phyloP scores from a whole-genome alignment of 2,329 filamentous ascomycete genomes.

The Emmonsiellopsis sp. region DNA sequence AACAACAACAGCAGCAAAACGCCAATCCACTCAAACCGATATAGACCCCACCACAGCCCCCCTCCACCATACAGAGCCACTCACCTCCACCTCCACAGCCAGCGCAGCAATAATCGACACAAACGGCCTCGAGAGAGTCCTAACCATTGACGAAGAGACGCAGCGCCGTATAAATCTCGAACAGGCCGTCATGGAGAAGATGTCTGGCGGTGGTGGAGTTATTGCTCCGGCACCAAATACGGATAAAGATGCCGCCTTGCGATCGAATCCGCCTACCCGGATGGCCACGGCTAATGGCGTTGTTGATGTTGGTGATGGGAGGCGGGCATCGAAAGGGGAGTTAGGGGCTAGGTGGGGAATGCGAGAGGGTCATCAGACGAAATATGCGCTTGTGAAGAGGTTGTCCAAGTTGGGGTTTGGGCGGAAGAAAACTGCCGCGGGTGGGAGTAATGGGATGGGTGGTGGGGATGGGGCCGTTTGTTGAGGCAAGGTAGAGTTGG shows the following conservation, averaged over 20 bases:
- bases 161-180: not conserved
- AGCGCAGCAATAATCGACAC: not conserved
- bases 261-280: not conserved
- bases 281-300: not conserved
- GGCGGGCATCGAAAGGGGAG: too few species aligned
- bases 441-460: too few species aligned
- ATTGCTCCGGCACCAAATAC: not conserved
- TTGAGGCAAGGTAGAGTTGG: not conserved
- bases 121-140: not conserved
- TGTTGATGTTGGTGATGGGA: not conserved
- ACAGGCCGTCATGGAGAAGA: not conserved
- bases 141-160: not conserved
- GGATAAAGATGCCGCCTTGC: not conserved
- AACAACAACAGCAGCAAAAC: not conserved
- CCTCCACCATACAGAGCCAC: not conserved
- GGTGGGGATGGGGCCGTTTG: constrained; percentile 23
- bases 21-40: not conserved
- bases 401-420: not conserved
- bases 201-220: not conserved
- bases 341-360: not conserved
- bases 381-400: not conserved
- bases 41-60: not conserved
- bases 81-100: not conserved
- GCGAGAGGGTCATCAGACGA: not conserved
- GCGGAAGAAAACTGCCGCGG: not conserved